These are phyloP conservation scores for Paxillus involutus DNA, from an alignment of 768 basidiomycete genomes.

Conservation along the genomic window DNA sequence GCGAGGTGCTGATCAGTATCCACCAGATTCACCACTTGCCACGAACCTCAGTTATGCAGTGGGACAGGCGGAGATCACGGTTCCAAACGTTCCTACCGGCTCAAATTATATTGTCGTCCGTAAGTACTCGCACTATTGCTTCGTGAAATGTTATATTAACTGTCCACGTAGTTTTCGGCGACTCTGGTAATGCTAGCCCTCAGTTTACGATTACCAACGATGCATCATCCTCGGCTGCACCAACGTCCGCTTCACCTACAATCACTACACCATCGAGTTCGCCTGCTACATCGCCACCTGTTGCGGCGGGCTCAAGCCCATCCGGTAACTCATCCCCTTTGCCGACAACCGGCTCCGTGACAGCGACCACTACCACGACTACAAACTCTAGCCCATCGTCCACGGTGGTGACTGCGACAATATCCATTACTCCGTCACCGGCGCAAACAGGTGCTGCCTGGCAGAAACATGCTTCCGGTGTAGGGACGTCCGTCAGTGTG, in stretches of 20 bases:
- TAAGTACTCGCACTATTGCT: slow-evolving; percentile 18
- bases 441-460: slow-evolving; percentile 24
- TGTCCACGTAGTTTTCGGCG: slow-evolving; percentile 33
- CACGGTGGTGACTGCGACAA: slow-evolving; percentile 4
- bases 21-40: slow-evolving; percentile 36
- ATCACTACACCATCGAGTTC: slow-evolving; percentile 7
- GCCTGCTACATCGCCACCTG: slow-evolving; percentile 3
- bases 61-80: slow-evolving; percentile 34
- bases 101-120: slow-evolving; percentile 37
- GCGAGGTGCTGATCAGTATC: slow-evolving; percentile 7
- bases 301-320: not conserved
- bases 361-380: not conserved
- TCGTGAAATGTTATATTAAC: not conserved
- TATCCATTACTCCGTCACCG: slow-evolving; percentile 8
- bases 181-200: slow-evolving; percentile 42
- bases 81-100: slow-evolving; percentile 33
- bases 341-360: not conserved
- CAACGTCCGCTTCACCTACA: slow-evolving; percentile 26
- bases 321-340: slow-evolving; percentile 1
- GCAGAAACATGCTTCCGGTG: slow-evolving; percentile 19
- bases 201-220: slow-evolving; percentile 57
- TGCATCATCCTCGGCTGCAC: slow-evolving; percentile 38
- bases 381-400: slow-evolving; percentile 1
- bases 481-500: slow-evolving; percentile 13
- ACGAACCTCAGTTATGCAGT: slow-evolving; percentile 30